phyloP scores from a whole-genome alignment of 2,329 filamentous ascomycete species.

The Penicillium sp. region DNA sequence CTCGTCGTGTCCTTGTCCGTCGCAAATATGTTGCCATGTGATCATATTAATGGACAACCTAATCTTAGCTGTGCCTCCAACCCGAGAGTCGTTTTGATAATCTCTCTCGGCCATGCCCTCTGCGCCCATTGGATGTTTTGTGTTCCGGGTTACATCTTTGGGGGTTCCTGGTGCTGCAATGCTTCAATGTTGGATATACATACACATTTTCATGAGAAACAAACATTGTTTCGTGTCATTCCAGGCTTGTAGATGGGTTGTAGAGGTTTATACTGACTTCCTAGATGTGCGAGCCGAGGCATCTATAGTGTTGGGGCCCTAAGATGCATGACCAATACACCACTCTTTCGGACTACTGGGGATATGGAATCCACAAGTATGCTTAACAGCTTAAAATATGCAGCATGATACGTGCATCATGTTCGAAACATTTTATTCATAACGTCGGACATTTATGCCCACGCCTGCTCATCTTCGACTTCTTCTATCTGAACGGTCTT shows the following conservation, averaged over 20 bases:
- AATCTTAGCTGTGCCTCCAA: background rate
- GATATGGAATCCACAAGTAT: too few relatives aligned
- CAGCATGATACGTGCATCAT: background rate
- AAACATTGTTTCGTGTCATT: background rate
- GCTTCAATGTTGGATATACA: background rate
- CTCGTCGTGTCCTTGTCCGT: background rate
- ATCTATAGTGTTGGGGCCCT: background rate
- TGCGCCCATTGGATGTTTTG: background rate
- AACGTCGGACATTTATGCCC: background rate
- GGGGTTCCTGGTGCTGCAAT: background rate
- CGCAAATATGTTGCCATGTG: background rate
- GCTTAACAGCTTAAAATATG: background rate
- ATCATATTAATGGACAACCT: background rate
- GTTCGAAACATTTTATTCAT: background rate
- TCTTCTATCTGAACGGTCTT: conserved; percentile 64
- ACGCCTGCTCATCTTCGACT: conserved; percentile 59
- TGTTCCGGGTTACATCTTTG: background rate
- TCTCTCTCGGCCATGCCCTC: background rate
- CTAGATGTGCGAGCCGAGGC: background rate
- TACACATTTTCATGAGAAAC: background rate
- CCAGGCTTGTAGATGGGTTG: background rate
- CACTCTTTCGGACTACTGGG: background rate
- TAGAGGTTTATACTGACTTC: background rate
- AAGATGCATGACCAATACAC: background rate
- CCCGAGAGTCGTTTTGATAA: background rate